Base-by-base conservation (phyloP, 805 yeast species). In the Candida mattraensis region DNA sequence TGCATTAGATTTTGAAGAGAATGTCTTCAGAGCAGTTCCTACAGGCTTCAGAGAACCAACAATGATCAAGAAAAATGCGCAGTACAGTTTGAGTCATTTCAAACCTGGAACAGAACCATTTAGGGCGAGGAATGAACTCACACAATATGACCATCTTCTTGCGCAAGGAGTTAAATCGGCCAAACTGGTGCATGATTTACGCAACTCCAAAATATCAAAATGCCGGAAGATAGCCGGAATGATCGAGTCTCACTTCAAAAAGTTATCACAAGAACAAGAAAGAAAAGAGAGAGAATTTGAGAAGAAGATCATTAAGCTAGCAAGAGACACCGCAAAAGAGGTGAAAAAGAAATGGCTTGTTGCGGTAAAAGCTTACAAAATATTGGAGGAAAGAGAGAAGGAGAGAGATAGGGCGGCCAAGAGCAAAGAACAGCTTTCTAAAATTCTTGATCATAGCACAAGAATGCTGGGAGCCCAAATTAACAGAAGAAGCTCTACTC, bases 281-380 rank as follows among this genome's bases (percentile, higher is more conserved):
- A 75, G 95, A 39, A 76, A 78, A 39, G 72, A 73, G 15, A 80
- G 80, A 46, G 94, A 84, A 39, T 76, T 80, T 49, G 95, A 88
- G 49, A 83, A 76, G 48, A 76, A 78, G 35, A 68, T 83, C 39
- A 67, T 72, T 39, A 76, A 74, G 40, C 58, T 91, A 21, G 95
- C 96, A n/a, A 76, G 87, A 49, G 72, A 80, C 31, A 84, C 94
- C 0, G 83, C 85, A 1, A 81, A 77, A 50, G 87, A 88, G 28
- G 96, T 93, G 8, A 83, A 83, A 60, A 87, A 81, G 57, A 80
- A 93, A 53, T 93, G 99, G 99, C 66, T 72, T 15, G 70, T 88
- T 31, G 99, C 97, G 2, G 86, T 82, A 44, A 87, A 85, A 56
- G 94, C 87, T 1, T 82, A 75, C 54, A 71, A 69, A 31, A 83